These are phyloP conservation scores for Exophiala sideris DNA, from an alignment of 2,329 filamentous ascomycete genomes.

Conservation along the genomic window DNA sequence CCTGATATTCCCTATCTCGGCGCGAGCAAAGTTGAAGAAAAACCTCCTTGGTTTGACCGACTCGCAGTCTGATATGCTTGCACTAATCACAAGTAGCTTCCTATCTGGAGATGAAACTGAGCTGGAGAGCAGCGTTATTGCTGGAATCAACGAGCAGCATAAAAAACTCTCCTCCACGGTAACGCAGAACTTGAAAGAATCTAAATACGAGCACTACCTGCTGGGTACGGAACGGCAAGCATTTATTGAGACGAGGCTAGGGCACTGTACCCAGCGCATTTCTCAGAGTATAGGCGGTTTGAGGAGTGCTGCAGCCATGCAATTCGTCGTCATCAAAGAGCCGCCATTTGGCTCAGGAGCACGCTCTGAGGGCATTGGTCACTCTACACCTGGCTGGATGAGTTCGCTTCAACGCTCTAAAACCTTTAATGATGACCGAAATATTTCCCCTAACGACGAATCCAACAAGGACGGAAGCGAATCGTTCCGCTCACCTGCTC, in stretches of 20 bases:
- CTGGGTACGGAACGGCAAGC: slow-evolving; percentile 77
- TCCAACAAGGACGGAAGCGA: slow-evolving; percentile 10
- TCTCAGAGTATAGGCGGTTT: slow-evolving; percentile 87
- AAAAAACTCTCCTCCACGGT: slow-evolving; percentile 66
- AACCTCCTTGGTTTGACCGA: slow-evolving; percentile 72
- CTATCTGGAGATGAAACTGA: slow-evolving; percentile 78
- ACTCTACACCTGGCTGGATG: slow-evolving; percentile 19
- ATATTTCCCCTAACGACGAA: slow-evolving; percentile 1
- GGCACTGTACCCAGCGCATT: slow-evolving; percentile 78
- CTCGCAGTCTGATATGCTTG: slow-evolving; percentile 75
- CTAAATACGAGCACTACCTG: slow-evolving; percentile 84
- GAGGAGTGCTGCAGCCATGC: slow-evolving; percentile 81
- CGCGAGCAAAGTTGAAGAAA: slow-evolving; percentile 67
- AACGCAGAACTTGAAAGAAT: slow-evolving; percentile 74
- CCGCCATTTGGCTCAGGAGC: slow-evolving; percentile 30
- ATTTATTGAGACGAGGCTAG: slow-evolving; percentile 71
- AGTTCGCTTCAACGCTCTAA: slow-evolving; percentile 10
- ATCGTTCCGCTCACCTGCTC: slow-evolving; percentile 61
- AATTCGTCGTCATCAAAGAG: slow-evolving; percentile 79
- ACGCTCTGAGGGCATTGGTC: slow-evolving; percentile 21
- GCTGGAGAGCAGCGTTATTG: slow-evolving; percentile 64
- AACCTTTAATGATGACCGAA: slow-evolving; percentile 1
- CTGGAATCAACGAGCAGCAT: slow-evolving; percentile 61
- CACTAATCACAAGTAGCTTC: slow-evolving; percentile 77
- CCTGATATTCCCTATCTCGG: slow-evolving; percentile 73